A percentile compares a stretch with the other conserved stretches of the same genome.
phyloP scores from a whole-genome alignment of 257 asterid genomes.

The Nicotiana tabacum region DNA sequence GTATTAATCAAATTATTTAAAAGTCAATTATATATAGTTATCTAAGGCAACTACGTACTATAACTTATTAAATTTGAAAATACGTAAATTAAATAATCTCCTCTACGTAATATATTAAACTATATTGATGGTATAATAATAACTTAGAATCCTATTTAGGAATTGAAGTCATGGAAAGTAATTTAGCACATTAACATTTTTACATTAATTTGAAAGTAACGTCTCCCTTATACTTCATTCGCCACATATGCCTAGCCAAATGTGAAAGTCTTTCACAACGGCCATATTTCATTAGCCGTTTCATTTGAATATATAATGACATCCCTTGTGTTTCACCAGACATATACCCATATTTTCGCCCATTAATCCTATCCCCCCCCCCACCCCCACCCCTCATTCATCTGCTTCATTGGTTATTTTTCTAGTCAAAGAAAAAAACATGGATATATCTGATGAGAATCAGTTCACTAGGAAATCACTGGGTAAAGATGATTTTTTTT shows the following conservation, averaged over 20 bases:
- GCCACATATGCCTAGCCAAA: background rate
- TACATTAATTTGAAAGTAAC: conserved; percentile 42
- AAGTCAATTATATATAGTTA: too few species aligned
- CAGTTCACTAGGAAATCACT: conserved; percentile 30
- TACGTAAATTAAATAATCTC: background rate
- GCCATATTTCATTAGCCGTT: conserved; percentile 24
- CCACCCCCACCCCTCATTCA: background rate
- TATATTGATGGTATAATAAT: background rate
- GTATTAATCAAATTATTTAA: too few species aligned
- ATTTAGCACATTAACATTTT: background rate
- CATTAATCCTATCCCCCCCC: background rate
- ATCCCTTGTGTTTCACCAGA: conserved; percentile 12
- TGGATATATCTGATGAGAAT: conserved; percentile 54
- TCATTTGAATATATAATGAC: conserved; percentile 33
- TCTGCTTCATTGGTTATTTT: background rate
- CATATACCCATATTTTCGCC: conserved; percentile 38
- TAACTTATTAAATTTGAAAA: too few species aligned
- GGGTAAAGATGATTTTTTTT: background rate
- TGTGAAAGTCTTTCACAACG: conserved; percentile 28
- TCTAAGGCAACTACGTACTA: too few species aligned
- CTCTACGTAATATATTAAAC: too few species aligned
- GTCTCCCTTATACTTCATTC: conserved; percentile 7
- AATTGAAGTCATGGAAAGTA: background rate
- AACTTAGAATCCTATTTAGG: background rate
- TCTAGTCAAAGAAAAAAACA: conserved; percentile 12